Evolutionary conservation across 805 yeast genomes (phyloP), one percentile per base, ranked within the genome.

Genomic region (Millerago galiae): DNA sequence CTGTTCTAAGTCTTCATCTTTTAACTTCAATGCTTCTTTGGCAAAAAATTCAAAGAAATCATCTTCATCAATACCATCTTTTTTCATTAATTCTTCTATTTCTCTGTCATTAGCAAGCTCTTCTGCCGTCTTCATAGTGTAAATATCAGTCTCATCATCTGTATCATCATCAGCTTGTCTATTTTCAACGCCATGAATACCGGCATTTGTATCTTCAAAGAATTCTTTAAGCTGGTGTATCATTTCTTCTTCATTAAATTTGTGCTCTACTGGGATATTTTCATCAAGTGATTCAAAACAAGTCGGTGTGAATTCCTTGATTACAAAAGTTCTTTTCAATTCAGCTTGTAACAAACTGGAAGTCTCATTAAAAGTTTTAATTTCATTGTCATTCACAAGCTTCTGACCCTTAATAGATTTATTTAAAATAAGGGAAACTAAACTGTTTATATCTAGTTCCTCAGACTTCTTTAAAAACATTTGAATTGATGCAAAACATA

Each of bases 11-110:
- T 76, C 74, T 5, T 67, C 71, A 14, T 70, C 68, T 0, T 66
- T 55, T 46, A 79, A 42, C 17, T 75, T 67, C 21, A 80, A 51
- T 0, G 79, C 85, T 26, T 78, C 74, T 42, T 70, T 68, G 11
- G 77, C 61, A 54, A 79, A 77, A 51, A 68, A 80, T 54, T 81
- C 88, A 50, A 81, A 76, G 53, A 81, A 81, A 52, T 81, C 87
- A 54, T 81, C 87, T 50, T 79, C 85, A 51, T 76, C 78, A 8
- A 80, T 74, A 41, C 66, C 74, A 14, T 68, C 55, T 10, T 62
- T 62, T 39, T 66, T 67, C 1, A 52, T 35, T n/a, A 54, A 43
- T 11, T 51, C 51, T 30, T 62, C 59, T 5, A 48, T 49, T 8
- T 55, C 54, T 9, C 48, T 53, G 9, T 53, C 46, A 10, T 44